Conservation (phyloP, 2,329 filamentous ascomycete species). For the Stemphylium vesicarium region DNA sequence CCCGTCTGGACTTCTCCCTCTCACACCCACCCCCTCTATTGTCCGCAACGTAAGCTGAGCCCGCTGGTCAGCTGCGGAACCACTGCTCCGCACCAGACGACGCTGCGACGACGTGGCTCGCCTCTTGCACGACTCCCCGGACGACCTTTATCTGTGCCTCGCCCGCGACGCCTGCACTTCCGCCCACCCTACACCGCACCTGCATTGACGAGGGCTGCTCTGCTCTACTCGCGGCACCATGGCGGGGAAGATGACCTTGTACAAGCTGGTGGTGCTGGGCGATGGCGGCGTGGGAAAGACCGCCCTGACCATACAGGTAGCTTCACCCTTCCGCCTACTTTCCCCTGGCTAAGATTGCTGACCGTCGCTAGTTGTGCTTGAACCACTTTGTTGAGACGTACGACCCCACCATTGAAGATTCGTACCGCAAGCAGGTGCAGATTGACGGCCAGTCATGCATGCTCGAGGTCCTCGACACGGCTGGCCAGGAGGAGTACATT, state of each 20-base stretch:
- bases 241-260: conserved; percentile 93
- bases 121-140: conserved; percentile 16
- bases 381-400: conserved; percentile 98
- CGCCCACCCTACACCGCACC: conserved; percentile 3
- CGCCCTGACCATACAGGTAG: conserved; percentile 86
- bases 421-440: conserved; percentile 73
- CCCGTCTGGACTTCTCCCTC: conserved; percentile 17
- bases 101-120: conserved; percentile 27
- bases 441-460: conserved; percentile 96
- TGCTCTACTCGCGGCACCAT: conserved; percentile 57
- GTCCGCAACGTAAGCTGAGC: conserved; percentile 22
- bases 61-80: conserved; percentile 33
- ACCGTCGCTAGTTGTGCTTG: conserved; percentile 75
- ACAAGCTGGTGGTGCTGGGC: conserved; percentile 94
- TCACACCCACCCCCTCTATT: background rate
- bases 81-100: conserved; percentile 16
- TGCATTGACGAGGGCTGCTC: conserved; percentile 3
- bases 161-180: background rate
- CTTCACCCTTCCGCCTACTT: conserved; percentile 39
- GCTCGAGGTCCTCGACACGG: conserved; percentile 96
- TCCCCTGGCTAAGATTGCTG: conserved; percentile 12
- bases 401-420: conserved; percentile 72
- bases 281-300: conserved; percentile 96
- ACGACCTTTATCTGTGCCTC: conserved; percentile 10
- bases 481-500: conserved; percentile 98